phyloP scores from a whole-genome alignment of 2,329 filamentous ascomycete species.

The Cladophialophora immunda region DNA sequence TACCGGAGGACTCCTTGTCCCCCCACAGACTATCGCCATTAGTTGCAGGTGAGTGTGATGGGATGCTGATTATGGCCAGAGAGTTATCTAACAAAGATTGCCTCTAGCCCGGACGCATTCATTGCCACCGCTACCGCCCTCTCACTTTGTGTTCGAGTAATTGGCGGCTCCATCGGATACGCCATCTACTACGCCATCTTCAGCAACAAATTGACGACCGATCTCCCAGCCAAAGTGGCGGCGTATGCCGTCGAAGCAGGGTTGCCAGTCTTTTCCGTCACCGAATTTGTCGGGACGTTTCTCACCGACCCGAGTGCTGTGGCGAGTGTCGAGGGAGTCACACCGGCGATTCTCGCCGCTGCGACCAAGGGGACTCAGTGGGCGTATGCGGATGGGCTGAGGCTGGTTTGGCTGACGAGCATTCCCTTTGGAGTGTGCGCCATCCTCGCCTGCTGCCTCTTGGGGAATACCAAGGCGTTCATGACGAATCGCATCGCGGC shows the following conservation, averaged over 20 bases:
- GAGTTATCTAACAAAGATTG: too few species aligned
- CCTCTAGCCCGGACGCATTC: conserved; percentile 72
- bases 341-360: conserved; percentile 21
- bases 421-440: conserved; percentile 31
- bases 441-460: conserved; percentile 26
- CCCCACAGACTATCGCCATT: too few species aligned
- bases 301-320: conserved; percentile 22
- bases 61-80: too few species aligned
- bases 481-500: conserved; percentile 34
- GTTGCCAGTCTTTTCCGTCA: conserved; percentile 4
- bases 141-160: conserved; percentile 72
- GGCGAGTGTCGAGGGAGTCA: conserved; percentile 20
- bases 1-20: too few species aligned
- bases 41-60: too few species aligned
- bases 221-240: conserved; percentile 31
- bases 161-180: conserved; percentile 72
- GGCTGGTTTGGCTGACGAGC: conserved; percentile 25
- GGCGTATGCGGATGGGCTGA: conserved; percentile 28
- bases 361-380: conserved; percentile 24
- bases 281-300: conserved; percentile 17
- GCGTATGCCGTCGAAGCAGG: conserved; percentile 21
- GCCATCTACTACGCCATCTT: conserved; percentile 63
- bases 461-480: conserved; percentile 27
- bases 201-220: conserved; percentile 53
- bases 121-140: conserved; percentile 74